Conservation (phyloP, 2,329 filamentous ascomycete species). For the Xylariaceae sp. region DNA sequence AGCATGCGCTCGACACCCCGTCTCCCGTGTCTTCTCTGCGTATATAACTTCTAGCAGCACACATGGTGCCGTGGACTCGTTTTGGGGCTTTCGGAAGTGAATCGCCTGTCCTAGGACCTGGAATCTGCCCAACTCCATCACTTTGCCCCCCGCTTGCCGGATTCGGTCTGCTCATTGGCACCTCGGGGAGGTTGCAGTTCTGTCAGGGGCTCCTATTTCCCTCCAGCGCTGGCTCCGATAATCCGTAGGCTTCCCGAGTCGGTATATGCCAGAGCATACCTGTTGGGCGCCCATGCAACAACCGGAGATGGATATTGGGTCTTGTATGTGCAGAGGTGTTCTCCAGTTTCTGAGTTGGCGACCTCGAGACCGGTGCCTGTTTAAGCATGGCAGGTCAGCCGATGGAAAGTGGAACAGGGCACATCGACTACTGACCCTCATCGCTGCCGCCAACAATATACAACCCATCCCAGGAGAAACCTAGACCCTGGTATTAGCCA, state of each 20-base stretch:
- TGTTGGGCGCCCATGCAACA: slow-evolving; percentile 68
- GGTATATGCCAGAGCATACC: slow-evolving; percentile 67
- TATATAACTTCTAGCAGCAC: too few species aligned
- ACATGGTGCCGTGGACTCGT: too few species aligned
- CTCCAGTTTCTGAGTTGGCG: slow-evolving; percentile 65
- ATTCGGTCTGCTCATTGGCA: too few species aligned
- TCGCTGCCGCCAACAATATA: slow-evolving; percentile 69
- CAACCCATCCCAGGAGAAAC: slow-evolving; percentile 72
- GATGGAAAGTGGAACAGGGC: slow-evolving; percentile 1
- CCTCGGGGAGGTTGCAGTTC: too few species aligned
- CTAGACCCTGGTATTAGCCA: slow-evolving; percentile 28
- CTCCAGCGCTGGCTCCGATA: slow-evolving; percentile 48
- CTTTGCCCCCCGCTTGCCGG: too few species aligned
- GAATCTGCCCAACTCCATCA: too few species aligned
- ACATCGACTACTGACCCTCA: slow-evolving; percentile 42
- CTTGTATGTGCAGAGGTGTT: slow-evolving; percentile 65
- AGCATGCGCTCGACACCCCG: too few species aligned
- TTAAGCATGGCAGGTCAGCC: slow-evolving; percentile 6
- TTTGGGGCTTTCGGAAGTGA: too few species aligned
- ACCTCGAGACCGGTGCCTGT: slow-evolving; percentile 57
- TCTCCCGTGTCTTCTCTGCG: too few species aligned
- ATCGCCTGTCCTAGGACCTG: too few species aligned
- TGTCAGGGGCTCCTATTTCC: slow-evolving; percentile 26
- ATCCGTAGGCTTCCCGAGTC: slow-evolving; percentile 64
- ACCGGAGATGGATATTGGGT: slow-evolving; percentile 56